Conservation (phyloP, 106 monocot species). For the Gastrodia elata region DNA sequence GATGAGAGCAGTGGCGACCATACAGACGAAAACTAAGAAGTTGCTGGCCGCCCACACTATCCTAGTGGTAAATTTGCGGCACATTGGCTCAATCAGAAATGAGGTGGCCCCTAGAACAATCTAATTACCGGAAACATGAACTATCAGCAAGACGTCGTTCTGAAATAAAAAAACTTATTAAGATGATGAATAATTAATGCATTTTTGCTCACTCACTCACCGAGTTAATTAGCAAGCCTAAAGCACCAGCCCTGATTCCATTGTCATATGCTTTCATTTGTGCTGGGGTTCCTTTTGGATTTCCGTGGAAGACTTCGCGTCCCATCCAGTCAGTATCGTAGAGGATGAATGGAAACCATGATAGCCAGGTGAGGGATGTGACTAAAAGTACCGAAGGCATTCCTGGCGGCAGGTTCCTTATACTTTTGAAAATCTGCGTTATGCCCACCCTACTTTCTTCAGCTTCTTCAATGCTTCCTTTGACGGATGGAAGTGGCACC, state of each 20-base stretch:
- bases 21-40: slow-evolving; percentile 39
- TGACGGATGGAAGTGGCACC: slow-evolving; percentile 12
- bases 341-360: slow-evolving; percentile 94
- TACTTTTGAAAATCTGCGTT: slow-evolving; percentile 19
- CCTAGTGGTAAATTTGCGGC: slow-evolving; percentile 38
- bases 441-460: slow-evolving; percentile 11
- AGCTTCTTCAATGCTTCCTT: slow-evolving; percentile 8
- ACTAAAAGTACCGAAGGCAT: slow-evolving; percentile 47
- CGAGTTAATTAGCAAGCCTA: slow-evolving; percentile 85
- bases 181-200: too few relatives aligned
- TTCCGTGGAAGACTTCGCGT: slow-evolving; percentile 81
- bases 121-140: slow-evolving; percentile 25
- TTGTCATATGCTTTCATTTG: slow-evolving; percentile 42
- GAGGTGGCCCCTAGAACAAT: slow-evolving; percentile 64
- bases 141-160: too few relatives aligned
- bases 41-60: slow-evolving; percentile 74
- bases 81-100: slow-evolving; percentile 69
- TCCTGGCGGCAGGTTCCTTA: slow-evolving; percentile 53
- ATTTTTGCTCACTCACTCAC: slow-evolving; percentile 40
- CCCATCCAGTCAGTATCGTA: slow-evolving; percentile 99
- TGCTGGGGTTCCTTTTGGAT: slow-evolving; percentile 44
- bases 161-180: too few relatives aligned
- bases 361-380: slow-evolving; percentile 54
- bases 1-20: slow-evolving; percentile 47
- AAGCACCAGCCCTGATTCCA: slow-evolving; percentile 80